phyloP scores from a whole-genome alignment of 345 rosid species.

The Alliaria petiolata region DNA sequence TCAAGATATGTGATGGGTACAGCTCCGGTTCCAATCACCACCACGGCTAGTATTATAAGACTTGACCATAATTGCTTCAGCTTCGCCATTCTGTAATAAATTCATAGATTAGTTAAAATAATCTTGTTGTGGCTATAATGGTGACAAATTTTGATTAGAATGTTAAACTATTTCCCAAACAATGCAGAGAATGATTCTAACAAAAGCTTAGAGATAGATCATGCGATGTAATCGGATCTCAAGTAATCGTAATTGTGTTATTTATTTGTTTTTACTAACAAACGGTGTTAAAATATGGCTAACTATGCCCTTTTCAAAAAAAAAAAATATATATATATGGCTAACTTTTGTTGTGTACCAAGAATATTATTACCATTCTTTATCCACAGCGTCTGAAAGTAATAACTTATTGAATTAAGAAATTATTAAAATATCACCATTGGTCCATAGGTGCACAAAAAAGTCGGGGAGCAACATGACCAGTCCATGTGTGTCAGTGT shows the following conservation, averaged over 20 bases:
- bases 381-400: no score
- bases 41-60: conserved; percentile 14
- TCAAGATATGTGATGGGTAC: conserved; percentile 57
- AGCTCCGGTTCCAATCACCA: conserved; percentile 34
- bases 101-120: neutral
- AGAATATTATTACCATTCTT: no score
- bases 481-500: conserved; percentile 23
- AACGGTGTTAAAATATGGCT: neutral
- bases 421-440: neutral
- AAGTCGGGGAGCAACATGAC: conserved; percentile 3
- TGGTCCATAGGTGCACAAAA: conserved; percentile 5
- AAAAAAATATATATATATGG: no score
- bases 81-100: conserved; percentile 20
- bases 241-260: neutral
- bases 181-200: neutral
- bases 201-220: neutral
- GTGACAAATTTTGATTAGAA: neutral
- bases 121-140: neutral
- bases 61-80: conserved; percentile 25
- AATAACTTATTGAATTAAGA: neutral
- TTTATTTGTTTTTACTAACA: neutral
- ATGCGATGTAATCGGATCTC: neutral
- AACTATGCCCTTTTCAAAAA: no score
- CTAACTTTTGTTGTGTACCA: neutral
- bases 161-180: neutral